A percentile compares a stretch with the other conserved stretches of the same genome.
phyloP scores from a whole-genome alignment of 371 early-diverging fungal species.

The Zopfochytrium polystomum region DNA sequence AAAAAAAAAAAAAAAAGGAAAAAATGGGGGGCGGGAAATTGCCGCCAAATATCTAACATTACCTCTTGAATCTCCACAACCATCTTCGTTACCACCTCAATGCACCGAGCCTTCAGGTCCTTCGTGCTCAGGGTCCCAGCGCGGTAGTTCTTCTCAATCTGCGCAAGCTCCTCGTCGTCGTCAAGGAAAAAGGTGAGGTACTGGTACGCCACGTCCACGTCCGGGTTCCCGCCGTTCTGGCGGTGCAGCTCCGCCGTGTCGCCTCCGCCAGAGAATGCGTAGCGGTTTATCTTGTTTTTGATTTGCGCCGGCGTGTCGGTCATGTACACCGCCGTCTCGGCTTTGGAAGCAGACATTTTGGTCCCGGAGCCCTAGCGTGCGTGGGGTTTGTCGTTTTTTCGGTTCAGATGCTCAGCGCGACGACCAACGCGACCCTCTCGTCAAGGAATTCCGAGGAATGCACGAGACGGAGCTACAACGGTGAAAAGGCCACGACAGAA shows the following conservation, averaged over 20 bases:
- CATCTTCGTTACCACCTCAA: slow-evolving; percentile 80
- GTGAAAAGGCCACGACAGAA: no score
- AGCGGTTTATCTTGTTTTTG: slow-evolving; percentile 97
- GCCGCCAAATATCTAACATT: no score
- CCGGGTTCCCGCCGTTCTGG: slow-evolving; percentile 91
- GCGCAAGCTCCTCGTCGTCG: slow-evolving; percentile 88
- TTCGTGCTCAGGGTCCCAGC: slow-evolving; percentile 89
- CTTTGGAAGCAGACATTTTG: slow-evolving; percentile 98
- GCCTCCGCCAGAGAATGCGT: slow-evolving; percentile 97
- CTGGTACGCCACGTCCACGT: slow-evolving; percentile 96
- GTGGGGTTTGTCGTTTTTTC: slow-evolving; percentile 2
- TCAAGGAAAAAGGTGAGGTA: slow-evolving; percentile 97
- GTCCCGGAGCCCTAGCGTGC: slow-evolving; percentile 78
- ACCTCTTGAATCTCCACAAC: slow-evolving; percentile 82
- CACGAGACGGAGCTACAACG: no score
- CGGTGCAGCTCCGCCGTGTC: slow-evolving; percentile 91
- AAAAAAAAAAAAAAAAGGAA: no score
- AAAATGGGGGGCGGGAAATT: no score
- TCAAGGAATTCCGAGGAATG: no score
- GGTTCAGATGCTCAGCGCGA: no score
- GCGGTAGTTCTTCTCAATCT: slow-evolving; percentile 72
- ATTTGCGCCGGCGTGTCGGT: slow-evolving; percentile 91
- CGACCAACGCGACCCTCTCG: no score
- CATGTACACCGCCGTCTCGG: slow-evolving; percentile 92
- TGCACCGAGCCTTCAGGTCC: slow-evolving; percentile 92